phyloP scores from a whole-genome alignment of 208 protist species.

The Angomonas ambiguus region DNA sequence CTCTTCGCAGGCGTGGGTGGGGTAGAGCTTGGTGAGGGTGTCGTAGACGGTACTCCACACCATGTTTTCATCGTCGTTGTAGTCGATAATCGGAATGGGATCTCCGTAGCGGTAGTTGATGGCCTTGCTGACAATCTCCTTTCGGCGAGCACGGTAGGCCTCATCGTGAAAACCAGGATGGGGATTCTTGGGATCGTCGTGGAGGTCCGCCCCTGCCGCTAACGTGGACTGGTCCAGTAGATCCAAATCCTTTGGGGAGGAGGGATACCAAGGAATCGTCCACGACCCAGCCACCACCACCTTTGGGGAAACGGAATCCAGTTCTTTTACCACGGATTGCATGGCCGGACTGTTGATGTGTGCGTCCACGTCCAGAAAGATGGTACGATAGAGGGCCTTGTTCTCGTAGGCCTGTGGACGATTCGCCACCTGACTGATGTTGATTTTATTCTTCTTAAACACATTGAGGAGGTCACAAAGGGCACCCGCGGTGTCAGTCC shows the following conservation, averaged over 20 bases:
- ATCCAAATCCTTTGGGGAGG: slow-evolving; percentile 75
- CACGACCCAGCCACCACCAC: slow-evolving; percentile 49
- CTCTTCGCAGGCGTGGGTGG: slow-evolving; percentile 92
- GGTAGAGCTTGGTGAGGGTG: slow-evolving; percentile 83
- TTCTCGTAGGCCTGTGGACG: slow-evolving; percentile 44
- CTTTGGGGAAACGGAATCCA: slow-evolving; percentile 21
- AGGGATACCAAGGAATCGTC: slow-evolving; percentile 77
- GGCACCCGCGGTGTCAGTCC: slow-evolving; percentile 30
- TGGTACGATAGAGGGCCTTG: slow-evolving; percentile 34
- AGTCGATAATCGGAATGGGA: slow-evolving; percentile 86
- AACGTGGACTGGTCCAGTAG: slow-evolving; percentile 76
- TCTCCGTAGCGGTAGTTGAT: slow-evolving; percentile 80
- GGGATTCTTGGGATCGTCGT: slow-evolving; percentile 85
- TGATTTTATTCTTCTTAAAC: slow-evolving; percentile 43
- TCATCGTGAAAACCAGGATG: slow-evolving; percentile 95
- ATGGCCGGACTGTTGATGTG: slow-evolving; percentile 35
- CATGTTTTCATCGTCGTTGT: slow-evolving; percentile 87
- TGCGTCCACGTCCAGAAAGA: slow-evolving; percentile 65
- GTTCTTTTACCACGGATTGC: slow-evolving; percentile 27
- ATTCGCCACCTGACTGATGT: slow-evolving; percentile 58
- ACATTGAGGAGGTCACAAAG: slow-evolving; percentile 39
- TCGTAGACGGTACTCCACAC: slow-evolving; percentile 89
- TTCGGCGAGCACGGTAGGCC: slow-evolving; percentile 88
- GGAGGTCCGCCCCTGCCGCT: slow-evolving; percentile 78
- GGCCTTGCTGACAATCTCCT: slow-evolving; percentile 64